Conservation (phyloP, 768 basidiomycete species). For the Podaxis rugospora region DNA sequence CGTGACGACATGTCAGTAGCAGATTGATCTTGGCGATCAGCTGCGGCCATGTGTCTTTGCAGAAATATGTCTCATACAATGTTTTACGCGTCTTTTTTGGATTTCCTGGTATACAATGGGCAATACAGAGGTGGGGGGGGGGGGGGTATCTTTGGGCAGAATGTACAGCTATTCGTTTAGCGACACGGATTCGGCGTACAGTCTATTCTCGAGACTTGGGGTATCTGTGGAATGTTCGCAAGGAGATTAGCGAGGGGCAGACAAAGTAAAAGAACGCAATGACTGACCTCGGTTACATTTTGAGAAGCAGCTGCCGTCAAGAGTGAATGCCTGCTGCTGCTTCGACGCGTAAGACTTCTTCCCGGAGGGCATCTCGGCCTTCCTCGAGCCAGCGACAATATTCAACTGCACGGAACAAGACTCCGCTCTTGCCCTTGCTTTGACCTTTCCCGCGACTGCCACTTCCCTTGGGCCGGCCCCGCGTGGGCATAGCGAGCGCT, state of each 20-base stretch:
- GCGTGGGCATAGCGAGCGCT: slow-evolving; percentile 67
- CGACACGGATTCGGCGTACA: too few relatives aligned
- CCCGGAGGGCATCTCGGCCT: slow-evolving; percentile 62
- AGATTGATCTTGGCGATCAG: neutral
- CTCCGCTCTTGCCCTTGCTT: slow-evolving; percentile 86
- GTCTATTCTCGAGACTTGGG: too few relatives aligned
- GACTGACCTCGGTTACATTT: neutral
- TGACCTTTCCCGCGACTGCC: slow-evolving; percentile 61
- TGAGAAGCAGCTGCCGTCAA: neutral
- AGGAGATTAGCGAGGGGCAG: neutral
- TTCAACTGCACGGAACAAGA: slow-evolving; percentile 81
- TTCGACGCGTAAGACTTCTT: slow-evolving; percentile 68
- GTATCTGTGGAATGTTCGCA: neutral
- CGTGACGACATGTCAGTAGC: neutral
- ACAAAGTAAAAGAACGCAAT: neutral
- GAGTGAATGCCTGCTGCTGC: slow-evolving; percentile 53
- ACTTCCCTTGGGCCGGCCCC: slow-evolving; percentile 79
- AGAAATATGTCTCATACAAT: neutral
- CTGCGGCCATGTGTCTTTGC: neutral
- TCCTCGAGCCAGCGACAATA: slow-evolving; percentile 87
- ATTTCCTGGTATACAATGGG: neutral
- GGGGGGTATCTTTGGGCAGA: neutral
- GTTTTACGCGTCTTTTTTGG: slow-evolving; percentile 5
- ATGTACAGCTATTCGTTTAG: neutral
- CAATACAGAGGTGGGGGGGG: neutral